Conservation (phyloP, 208 protist genomes). For the Blechomonas ayalai region DNA sequence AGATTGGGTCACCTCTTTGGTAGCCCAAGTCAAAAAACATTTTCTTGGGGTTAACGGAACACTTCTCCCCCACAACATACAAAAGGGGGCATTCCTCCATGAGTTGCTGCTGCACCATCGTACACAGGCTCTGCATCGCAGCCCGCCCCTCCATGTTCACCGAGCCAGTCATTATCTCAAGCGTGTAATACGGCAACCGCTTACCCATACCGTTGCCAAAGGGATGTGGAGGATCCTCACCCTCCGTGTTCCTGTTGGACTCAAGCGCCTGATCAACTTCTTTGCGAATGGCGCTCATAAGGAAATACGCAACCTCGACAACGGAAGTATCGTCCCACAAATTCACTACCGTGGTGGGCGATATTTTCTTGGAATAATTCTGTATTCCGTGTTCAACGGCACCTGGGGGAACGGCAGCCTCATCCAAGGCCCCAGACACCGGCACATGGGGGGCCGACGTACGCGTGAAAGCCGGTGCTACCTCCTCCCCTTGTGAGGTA, state of each 20-base stretch:
- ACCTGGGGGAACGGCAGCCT: too few relatives aligned
- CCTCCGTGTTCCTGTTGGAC: neutral
- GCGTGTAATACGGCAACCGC: slow-evolving; percentile 13
- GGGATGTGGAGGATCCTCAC: neutral
- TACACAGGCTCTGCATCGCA: slow-evolving; percentile 24
- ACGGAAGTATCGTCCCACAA: slow-evolving; percentile 32
- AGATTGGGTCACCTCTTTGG: slow-evolving; percentile 49
- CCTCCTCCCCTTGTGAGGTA: too few relatives aligned
- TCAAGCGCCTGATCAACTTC: slow-evolving; percentile 14
- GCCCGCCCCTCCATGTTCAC: slow-evolving; percentile 35
- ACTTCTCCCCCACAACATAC: slow-evolving; percentile 14
- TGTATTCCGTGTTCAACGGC: too few relatives aligned
- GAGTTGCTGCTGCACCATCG: slow-evolving; percentile 48
- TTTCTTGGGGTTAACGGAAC: slow-evolving; percentile 23
- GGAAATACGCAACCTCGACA: slow-evolving; percentile 9
- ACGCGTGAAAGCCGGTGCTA: too few relatives aligned
- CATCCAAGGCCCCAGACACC: too few relatives aligned
- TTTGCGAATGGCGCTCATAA: slow-evolving; percentile 7
- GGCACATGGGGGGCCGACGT: too few relatives aligned
- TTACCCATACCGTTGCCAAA: neutral
- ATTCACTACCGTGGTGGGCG: slow-evolving; percentile 25
- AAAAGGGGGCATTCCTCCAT: slow-evolving; percentile 17
- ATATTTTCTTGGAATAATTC: too few relatives aligned
- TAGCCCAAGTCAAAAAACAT: slow-evolving; percentile 22
- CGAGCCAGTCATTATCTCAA: slow-evolving; percentile 32